Conservation (phyloP, 306 rosid genomes). For the Cucumis cinereus region DNA sequence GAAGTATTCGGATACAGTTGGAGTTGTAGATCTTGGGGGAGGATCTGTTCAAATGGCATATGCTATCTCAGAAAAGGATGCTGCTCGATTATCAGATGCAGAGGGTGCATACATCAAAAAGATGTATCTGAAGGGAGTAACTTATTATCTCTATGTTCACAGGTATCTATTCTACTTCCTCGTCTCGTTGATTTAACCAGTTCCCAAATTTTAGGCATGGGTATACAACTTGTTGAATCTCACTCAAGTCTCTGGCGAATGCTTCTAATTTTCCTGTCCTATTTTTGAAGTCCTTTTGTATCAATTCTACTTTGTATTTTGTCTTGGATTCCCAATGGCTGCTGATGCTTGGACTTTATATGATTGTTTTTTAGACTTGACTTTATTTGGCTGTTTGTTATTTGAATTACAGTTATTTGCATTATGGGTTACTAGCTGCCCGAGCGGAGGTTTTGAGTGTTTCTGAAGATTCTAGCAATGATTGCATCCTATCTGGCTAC, state of each 20-base stretch:
- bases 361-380: neutral
- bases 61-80: slow-evolving; percentile 77
- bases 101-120: slow-evolving; percentile 57
- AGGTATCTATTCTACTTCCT: slow-evolving; percentile 40
- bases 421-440: slow-evolving; percentile 85
- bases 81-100: slow-evolving; percentile 46
- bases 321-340: neutral
- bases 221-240: neutral
- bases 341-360: neutral
- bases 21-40: slow-evolving; percentile 98
- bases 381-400: slow-evolving; percentile 6
- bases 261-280: neutral
- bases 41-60: slow-evolving; percentile 99
- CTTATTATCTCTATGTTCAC: slow-evolving; percentile 87
- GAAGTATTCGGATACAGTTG: slow-evolving; percentile 70
- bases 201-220: slow-evolving; percentile 2
- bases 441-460: slow-evolving; percentile 87
- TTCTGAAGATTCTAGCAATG: slow-evolving; percentile 56
- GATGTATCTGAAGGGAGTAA: slow-evolving; percentile 73
- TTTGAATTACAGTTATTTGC: slow-evolving; percentile 61
- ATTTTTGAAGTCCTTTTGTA: neutral
- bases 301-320: neutral
- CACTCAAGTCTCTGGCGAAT: neutral
- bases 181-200: slow-evolving; percentile 5
- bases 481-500: slow-evolving; percentile 66